These are phyloP conservation scores for Sclerotinia subarctica DNA, from an alignment of 2,329 filamentous ascomycete species.

Conservation along the genomic window DNA sequence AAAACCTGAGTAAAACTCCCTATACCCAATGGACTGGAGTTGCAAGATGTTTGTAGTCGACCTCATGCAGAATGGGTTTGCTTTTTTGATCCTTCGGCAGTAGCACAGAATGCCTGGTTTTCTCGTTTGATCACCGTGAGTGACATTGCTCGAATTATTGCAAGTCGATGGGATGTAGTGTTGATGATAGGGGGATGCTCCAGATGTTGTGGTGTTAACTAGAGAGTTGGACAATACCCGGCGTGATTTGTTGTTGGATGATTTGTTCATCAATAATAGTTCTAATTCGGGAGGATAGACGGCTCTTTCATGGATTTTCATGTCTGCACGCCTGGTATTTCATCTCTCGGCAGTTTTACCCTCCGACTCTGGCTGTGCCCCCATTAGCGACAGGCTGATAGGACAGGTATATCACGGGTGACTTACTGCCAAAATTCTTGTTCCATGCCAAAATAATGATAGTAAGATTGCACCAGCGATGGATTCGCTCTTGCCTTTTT, in stretches of 20 bases:
- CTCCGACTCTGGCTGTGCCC: background rate
- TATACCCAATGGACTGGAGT: no score
- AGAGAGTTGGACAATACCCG: background rate
- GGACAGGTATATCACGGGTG: background rate
- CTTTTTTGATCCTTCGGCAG: no score
- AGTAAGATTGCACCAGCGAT: background rate
- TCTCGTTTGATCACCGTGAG: background rate
- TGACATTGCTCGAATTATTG: background rate
- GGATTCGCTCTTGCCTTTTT: background rate
- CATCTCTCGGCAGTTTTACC: background rate
- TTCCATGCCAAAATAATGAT: background rate
- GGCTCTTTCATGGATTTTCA: background rate
- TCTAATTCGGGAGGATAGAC: background rate
- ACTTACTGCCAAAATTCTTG: background rate
- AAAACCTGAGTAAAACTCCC: no score
- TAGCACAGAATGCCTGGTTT: background rate
- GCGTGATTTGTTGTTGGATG: background rate
- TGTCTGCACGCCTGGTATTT: background rate
- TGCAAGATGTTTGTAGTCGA: no score
- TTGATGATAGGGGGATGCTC: background rate
- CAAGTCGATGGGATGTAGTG: background rate
- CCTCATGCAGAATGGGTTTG: background rate
- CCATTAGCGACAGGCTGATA: background rate
- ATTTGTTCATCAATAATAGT: rapidly evolving
- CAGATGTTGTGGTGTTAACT: background rate